Base-by-base conservation (phyloP, 768 basidiomycete species). In the Boletellus ananiceps region DNA sequence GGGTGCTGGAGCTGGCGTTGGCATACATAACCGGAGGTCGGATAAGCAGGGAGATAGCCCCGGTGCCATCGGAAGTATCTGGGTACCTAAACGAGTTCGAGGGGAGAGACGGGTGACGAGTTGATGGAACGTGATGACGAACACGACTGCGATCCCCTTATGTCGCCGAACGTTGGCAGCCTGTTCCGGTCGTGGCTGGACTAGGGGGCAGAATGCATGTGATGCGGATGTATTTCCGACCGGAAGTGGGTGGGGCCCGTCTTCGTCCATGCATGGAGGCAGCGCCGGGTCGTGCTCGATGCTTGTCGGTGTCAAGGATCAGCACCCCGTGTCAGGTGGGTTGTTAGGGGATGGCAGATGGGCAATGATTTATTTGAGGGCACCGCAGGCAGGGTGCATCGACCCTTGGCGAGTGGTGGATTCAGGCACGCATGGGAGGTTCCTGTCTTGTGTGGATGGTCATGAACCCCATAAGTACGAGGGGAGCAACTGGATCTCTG, bases 321-420 rank as follows among this genome's bases (percentile, higher is more conserved):
- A 31, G 40, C 27, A 49, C 25, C 34, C 52, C 42, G 42, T 59
- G 57, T 50, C 57, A 47, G 35, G 47, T 43, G 37, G 15, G 46
- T 56, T 35, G 53, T 41, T 49, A 56, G 45, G 54, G 40, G 25
- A 44, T 15, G 23, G 43, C 6, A 18, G 8, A 37, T 37, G 27
- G 18, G 18, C 36, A 18, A n/a, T 18, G 44, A 38, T 55, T 11
- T n/a, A 15, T 40, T 34, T 23, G 27, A 40, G 38, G 33, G 40
- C n/a, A 38, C 51, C 23, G 40, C 25, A 40, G 16, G 36, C 36
- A 19, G 8, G 8, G 16, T 9, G 36, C 36, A 37, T 37, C 36
- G 16, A 37, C 36, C 3, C 36, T 37, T 37, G 36, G 36, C 16
- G 18, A 19, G 16, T 29, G 18, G 9, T 18, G 8, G 16, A 37